A percentile compares a stretch with the other conserved stretches of the same genome.
These are phyloP conservation scores for Populus simonii DNA, from an alignment of 345 rosid genomes.

Conservation along the genomic window DNA sequence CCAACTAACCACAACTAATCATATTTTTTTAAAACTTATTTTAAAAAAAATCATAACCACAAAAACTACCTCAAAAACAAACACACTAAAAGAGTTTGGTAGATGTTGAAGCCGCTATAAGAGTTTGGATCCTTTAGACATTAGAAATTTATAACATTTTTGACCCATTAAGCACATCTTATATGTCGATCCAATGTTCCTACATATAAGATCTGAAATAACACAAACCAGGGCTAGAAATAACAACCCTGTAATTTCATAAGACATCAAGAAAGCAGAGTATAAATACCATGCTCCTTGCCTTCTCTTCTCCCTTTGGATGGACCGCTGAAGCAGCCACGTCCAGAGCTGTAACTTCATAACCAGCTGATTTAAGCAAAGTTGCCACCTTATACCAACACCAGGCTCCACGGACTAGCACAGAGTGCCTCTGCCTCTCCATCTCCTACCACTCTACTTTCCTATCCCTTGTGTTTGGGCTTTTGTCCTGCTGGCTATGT, in stretches of 20 bases:
- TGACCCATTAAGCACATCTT: not conserved
- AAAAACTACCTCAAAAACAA: too few relatives aligned
- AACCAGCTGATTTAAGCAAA: constrained; percentile 22
- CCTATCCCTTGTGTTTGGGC: not conserved
- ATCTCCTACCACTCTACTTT: not conserved
- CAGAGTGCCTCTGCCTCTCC: constrained; percentile 16
- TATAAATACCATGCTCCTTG: not conserved
- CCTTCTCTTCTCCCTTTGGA: constrained; percentile 7
- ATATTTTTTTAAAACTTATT: too few relatives aligned
- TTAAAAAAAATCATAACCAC: too few relatives aligned
- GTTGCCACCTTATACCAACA: constrained; percentile 38
- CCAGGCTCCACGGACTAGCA: constrained; percentile 32
- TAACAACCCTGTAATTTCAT: not conserved
- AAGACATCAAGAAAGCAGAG: not conserved
- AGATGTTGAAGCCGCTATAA: not conserved
- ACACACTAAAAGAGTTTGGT: not conserved
- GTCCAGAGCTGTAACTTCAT: constrained; percentile 32
- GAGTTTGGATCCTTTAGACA: not conserved
- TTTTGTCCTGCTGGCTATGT: not conserved
- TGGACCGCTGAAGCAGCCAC: constrained; percentile 31
- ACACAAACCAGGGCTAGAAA: not conserved
- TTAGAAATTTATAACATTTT: too few relatives aligned
- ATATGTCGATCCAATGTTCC: not conserved
- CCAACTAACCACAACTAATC: too few relatives aligned
- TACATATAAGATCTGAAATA: not conserved